Conservation (phyloP, 2,329 filamentous ascomycete species). For the Hypoxylon sp. region DNA sequence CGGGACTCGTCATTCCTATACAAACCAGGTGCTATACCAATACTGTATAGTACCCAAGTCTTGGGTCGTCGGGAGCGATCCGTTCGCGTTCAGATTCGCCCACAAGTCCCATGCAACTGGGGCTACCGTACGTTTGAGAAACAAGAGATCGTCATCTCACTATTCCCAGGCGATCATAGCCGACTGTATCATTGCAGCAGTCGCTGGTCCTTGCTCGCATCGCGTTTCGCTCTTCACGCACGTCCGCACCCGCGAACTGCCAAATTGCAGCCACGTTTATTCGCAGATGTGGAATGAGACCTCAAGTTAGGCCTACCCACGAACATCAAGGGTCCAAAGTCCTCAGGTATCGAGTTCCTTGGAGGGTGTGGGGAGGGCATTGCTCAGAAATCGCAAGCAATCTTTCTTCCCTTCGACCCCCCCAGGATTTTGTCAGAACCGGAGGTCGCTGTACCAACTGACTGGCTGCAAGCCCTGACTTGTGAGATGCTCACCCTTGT, state of each 20-base stretch:
- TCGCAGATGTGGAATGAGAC: conserved; percentile 5
- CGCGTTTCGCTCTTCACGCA: conserved; percentile 14
- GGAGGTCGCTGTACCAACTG: conserved; percentile 43
- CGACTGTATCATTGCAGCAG: conserved; percentile 42
- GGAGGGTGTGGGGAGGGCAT: conserved; percentile 32
- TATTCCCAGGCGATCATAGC: conserved; percentile 45
- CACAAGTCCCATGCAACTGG: conserved; percentile 44
- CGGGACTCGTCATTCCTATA: conserved; percentile 45
- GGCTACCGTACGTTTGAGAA: conserved; percentile 44
- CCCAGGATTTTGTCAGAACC: conserved; percentile 42
- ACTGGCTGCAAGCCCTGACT: conserved; percentile 45
- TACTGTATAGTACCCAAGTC: conserved; percentile 43
- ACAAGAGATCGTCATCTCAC: conserved; percentile 47
- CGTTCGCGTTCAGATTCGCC: conserved; percentile 48
- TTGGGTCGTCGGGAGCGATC: conserved; percentile 47
- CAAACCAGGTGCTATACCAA: conserved; percentile 38
- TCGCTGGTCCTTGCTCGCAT: conserved; percentile 40
- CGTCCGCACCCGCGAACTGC: conserved; percentile 19
- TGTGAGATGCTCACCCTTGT: conserved; percentile 46
- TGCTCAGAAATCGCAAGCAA: conserved; percentile 32
- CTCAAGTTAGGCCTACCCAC: conserved; percentile 3
- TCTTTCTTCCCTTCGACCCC: conserved; percentile 23
- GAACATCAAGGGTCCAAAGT: conserved; percentile 23
- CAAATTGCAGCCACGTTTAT: conserved; percentile 31
- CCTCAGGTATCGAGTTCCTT: conserved; percentile 25